phyloP scores from a whole-genome alignment of 2,329 filamentous ascomycete genomes.

The Ophiocordyceps polyrhachis-furcata region DNA sequence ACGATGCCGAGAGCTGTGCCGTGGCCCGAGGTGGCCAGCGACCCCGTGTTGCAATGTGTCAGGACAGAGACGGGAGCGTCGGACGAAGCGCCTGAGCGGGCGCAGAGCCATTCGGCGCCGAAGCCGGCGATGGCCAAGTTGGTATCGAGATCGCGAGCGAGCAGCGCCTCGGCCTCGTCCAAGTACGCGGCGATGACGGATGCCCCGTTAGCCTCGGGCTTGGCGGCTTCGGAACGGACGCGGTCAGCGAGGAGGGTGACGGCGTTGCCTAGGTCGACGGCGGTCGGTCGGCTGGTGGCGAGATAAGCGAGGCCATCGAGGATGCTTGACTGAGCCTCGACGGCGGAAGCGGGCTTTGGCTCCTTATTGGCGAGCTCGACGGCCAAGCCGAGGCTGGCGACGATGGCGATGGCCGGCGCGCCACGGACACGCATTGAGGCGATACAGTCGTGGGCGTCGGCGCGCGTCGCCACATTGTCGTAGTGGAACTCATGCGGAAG shows the following conservation, averaged over 20 bases:
- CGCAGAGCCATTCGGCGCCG: conserved; percentile 67
- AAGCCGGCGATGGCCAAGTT: conserved; percentile 71
- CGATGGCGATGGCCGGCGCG: conserved; percentile 91
- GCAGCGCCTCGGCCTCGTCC: conserved; percentile 64
- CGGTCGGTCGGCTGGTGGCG: conserved; percentile 76
- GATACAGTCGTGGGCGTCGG: conserved; percentile 69
- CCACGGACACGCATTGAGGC: conserved; percentile 59
- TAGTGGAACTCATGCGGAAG: conserved; percentile 68
- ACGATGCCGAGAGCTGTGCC: conserved; percentile 92
- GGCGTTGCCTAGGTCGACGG: conserved; percentile 85
- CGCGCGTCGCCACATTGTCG: conserved; percentile 48
- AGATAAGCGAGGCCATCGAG: conserved; percentile 66
- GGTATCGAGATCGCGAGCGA: conserved; percentile 70
- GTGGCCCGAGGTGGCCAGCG: conserved; percentile 91
- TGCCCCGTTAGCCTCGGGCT: conserved; percentile 22
- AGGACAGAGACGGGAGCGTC: conserved; percentile 52
- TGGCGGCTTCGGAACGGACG: conserved; percentile 30
- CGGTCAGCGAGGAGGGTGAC: conserved; percentile 57
- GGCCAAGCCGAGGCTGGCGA: conserved; percentile 76
- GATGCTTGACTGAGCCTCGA: conserved; percentile 52
- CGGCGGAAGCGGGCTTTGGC: conserved; percentile 21
- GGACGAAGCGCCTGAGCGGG: conserved; percentile 30
- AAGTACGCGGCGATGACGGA: conserved; percentile 54
- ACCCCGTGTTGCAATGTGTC: conserved; percentile 97
- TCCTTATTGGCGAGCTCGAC: conserved; percentile 53